Evolutionary conservation across 345 rosid genomes (phyloP), one percentile per base, ranked within the genome.

Genomic region (Trapa bicornis): DNA sequence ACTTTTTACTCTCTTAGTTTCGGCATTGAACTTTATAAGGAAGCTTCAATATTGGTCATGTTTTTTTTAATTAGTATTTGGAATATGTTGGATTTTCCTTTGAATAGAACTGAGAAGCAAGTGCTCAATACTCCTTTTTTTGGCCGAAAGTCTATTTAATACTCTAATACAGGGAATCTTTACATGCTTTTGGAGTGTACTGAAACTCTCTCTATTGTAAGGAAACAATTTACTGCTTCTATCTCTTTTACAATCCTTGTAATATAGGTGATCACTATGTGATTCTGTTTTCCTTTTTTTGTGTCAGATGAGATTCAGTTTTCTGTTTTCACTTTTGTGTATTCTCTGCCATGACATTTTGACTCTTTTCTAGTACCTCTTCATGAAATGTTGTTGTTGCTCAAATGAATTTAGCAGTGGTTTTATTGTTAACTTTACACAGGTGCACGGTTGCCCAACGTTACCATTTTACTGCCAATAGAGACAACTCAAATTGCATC

Each of bases 371-470:
- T 8, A n/a, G 10, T 54, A 54, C 6, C 54, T 54, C 22, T 54
- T 5, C 11, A 1, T n/a, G 22, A 16, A 58, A 54, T 53, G 32
- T 32, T 63, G 8, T 37, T n/a, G 5, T 14, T 37, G 65, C 39
- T 43, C 37, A 4, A 56, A 52, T 41, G 33, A 22, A 22, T 43
- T 32, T 0, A 14, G 52, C 50, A 37, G 12, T 50, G 37, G 60
- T 39, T 56, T 43, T 52, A 5, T 11, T 48, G 42, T 15, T 65
- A 5, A 61, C 62, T 37, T 58, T 67, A 70, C 70, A 37, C 83
- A 92, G 98, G 96, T 72, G 89, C 89, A 37, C 87, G 80, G 79
- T 71, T 92, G 65, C 92, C 98, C 68, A 87, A 78, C 65, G 66
- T 92, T n/a, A 86, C 74, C 58, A 54, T 92, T 74, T 72, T 85